Evolutionary conservation across 2,329 filamentous ascomycete species (phyloP).

Genomic region (Diatrype stigma): DNA sequence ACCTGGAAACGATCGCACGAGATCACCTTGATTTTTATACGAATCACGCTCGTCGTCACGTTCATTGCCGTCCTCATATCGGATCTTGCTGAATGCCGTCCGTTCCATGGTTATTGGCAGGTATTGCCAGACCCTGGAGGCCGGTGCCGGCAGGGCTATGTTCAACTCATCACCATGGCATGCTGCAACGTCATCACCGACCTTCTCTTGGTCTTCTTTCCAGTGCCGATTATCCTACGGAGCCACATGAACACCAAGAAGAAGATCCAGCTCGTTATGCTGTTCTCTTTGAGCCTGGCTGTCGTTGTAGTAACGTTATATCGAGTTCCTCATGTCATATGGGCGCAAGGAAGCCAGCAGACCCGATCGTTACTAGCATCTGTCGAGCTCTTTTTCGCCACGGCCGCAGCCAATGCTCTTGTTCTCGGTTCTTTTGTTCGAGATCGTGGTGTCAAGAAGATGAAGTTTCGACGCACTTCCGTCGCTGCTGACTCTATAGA

Average conservation of each 20-base stretch:
- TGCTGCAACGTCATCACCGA: conserved; percentile 85
- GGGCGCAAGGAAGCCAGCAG: conserved; percentile 69
- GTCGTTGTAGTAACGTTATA: conserved; percentile 78
- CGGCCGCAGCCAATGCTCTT: conserved; percentile 80
- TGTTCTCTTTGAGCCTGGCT: conserved; percentile 81
- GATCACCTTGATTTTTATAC: conserved; percentile 64
- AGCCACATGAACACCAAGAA: conserved; percentile 73
- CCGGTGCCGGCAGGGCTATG: conserved; percentile 80
- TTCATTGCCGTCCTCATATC: conserved; percentile 78
- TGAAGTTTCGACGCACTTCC: conserved; percentile 68
- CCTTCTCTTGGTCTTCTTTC: conserved; percentile 79
- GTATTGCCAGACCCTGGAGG: conserved; percentile 81
- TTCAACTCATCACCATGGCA: conserved; percentile 87
- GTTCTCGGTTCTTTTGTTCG: conserved; percentile 90
- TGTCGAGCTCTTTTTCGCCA: conserved; percentile 83
- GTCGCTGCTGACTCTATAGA: conserved; percentile 60
- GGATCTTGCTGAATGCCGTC: conserved; percentile 77
- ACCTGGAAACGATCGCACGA: conserved; percentile 80
- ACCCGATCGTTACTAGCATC: conserved; percentile 86
- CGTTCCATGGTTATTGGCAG: conserved; percentile 73
- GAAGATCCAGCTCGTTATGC: conserved; percentile 71
- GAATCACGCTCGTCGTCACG: conserved; percentile 71
- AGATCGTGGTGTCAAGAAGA: conserved; percentile 85
- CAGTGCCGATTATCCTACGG: conserved; percentile 79
- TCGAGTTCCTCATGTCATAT: conserved; percentile 74